Conservation (phyloP, 495 filamentous ascomycete species). For the Lindgomyces ingoldianus region DNA sequence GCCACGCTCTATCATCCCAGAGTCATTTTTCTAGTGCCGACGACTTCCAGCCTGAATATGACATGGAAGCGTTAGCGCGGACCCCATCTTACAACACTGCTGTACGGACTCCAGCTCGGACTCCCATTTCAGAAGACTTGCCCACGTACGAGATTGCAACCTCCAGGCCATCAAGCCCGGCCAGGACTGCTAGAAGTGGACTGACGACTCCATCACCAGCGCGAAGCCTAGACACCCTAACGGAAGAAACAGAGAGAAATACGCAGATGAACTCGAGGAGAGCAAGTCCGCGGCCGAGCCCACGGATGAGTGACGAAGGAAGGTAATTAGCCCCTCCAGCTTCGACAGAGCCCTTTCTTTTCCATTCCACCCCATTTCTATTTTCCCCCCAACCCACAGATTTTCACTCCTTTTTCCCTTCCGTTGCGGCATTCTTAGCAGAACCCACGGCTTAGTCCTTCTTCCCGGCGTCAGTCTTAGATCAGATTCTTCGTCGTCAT, state of each 20-base stretch:
- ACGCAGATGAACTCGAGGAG: conserved; percentile 31
- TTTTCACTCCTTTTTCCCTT: too few relatives aligned
- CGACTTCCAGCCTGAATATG: conserved; percentile 32
- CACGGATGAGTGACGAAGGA: conserved; percentile 17
- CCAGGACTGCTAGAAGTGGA: conserved; percentile 3
- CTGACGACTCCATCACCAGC: conserved; percentile 17
- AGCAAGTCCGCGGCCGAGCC: conserved; percentile 6
- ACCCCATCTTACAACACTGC: conserved; percentile 49
- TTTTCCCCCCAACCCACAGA: too few relatives aligned
- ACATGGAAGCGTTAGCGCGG: conserved; percentile 41
- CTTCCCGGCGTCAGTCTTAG: conserved; percentile 6
- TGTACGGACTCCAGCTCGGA: conserved; percentile 40
- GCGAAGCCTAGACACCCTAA: conserved; percentile 30
- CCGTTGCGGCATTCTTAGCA: too few relatives aligned
- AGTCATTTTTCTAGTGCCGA: conserved; percentile 26
- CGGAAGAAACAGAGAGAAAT: conserved; percentile 34
- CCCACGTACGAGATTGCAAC: conserved; percentile 47
- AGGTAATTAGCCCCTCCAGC: conserved; percentile 20
- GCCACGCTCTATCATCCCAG: conserved; percentile 1
- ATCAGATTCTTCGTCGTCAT: neutral
- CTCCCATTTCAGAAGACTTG: conserved; percentile 37
- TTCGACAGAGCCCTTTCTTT: neutral
- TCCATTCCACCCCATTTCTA: neutral
- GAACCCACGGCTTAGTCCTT: neutral
- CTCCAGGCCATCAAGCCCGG: conserved; percentile 42